Base-by-base conservation (phyloP, 2,329 filamentous ascomycete genomes). In the Ceratocystis alfenasii region DNA sequence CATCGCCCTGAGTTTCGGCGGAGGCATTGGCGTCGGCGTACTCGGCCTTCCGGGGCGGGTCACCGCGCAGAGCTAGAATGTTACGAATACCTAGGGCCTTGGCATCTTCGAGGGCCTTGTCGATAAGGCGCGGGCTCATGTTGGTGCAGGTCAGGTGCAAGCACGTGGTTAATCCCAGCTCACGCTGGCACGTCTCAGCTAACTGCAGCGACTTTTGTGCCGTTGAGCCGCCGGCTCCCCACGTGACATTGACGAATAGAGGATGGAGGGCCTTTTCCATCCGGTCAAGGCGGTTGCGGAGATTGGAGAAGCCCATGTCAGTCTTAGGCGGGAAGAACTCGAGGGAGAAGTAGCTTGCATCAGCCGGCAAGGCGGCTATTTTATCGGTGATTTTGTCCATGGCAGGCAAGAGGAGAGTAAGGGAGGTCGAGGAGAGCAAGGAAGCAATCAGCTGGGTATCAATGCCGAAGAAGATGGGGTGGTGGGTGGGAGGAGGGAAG, bases 241-340 rank as follows among this genome's bases (percentile, higher is more conserved):
- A 99, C 64, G 94, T 99, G 63, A 99, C 91, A 67, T 92, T 97
- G 69, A 99, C 90, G 73, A 99, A 99, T 59, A 97, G 82, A 55
- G 94, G 94, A 15, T 89, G 87, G 67, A 99, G 81, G 15, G 90
- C 92, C 69, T 90, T 86, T 62, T 94, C 87, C 94, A 99, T 97
- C 74, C 94, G 90, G 75, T 95, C 89, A 67, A 99, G 85, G 73
- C 94, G 91, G 70, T 89, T 89, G 74, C 93, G 89, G 65, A 99
- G 85, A 75, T 99, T 99, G 69, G 90, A 87, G 72, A 94, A 95
- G 70, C 94, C 94, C 86, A 95, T 96, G 68, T 87, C 82, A 60
- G 94, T 99, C 80, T 97, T 99, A 69, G 94, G 94, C 70, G 94
- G 94, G 79, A 99, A 99, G 84, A 99, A 99, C 78, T 99, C 94